Conservation (phyloP, 2,329 filamentous ascomycete species). For the Colletotrichum echinochloae region DNA sequence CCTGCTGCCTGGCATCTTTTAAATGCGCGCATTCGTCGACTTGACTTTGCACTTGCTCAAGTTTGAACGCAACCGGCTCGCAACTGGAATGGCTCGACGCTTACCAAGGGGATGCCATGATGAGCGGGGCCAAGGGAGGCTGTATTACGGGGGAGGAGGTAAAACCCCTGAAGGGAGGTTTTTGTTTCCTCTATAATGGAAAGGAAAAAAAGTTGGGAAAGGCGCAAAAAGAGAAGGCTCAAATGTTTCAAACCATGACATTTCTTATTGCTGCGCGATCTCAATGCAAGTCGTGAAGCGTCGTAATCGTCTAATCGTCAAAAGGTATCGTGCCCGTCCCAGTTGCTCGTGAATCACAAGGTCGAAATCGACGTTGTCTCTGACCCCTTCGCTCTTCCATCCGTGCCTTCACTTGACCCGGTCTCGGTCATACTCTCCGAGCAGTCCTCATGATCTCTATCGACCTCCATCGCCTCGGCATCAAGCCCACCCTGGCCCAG, state of each 20-base stretch:
- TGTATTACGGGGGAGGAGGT: no score
- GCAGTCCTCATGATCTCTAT: slow-evolving; percentile 44
- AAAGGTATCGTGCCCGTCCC: slow-evolving; percentile 41
- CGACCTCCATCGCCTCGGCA: slow-evolving; percentile 34
- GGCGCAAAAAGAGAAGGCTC: slow-evolving; percentile 15
- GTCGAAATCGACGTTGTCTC: slow-evolving; percentile 55
- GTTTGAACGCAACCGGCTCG: neutral
- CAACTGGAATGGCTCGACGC: no score
- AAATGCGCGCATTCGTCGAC: slow-evolving; percentile 43
- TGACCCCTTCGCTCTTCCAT: slow-evolving; percentile 49
- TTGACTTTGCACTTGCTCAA: no score
- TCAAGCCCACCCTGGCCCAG: slow-evolving; percentile 29
- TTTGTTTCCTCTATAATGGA: no score
- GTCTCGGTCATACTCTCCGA: slow-evolving; percentile 55
- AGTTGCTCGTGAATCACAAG: neutral
- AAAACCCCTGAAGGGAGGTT: neutral
- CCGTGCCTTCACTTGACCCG: slow-evolving; percentile 52
- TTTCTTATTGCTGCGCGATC: slow-evolving; percentile 13
- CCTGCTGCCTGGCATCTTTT: slow-evolving; percentile 84
- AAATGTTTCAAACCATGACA: neutral
- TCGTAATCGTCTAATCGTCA: slow-evolving; percentile 27
- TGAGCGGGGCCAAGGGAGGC: neutral
- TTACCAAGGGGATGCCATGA: neutral
- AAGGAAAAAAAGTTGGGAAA: neutral
- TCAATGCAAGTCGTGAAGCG: slow-evolving; percentile 6